phyloP scores from a whole-genome alignment of 305 asterid species.

The Solanum hybrid region DNA sequence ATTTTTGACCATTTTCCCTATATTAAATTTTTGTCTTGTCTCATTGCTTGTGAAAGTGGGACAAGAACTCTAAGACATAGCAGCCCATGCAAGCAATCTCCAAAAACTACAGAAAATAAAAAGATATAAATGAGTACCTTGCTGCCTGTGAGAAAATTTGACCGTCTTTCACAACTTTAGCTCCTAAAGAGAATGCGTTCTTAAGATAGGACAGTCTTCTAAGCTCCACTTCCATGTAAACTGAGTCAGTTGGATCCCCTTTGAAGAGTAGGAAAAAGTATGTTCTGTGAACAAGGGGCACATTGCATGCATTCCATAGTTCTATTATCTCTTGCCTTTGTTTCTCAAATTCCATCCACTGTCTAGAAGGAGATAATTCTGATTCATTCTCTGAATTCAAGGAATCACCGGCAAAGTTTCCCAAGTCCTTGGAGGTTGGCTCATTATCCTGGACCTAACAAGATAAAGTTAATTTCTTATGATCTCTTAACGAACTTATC shows the following conservation, averaged over 20 bases:
- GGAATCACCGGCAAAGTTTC: constrained; percentile 14
- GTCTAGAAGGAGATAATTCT: constrained; percentile 24
- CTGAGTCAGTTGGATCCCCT: constrained; percentile 85
- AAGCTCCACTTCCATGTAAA: constrained; percentile 90
- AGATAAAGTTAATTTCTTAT: neutral
- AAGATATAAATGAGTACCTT: constrained; percentile 29
- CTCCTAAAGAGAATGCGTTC: constrained; percentile 25
- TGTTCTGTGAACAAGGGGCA: constrained; percentile 70
- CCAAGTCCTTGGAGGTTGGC: constrained; percentile 9
- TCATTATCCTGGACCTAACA: constrained; percentile 18
- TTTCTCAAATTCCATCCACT: constrained; percentile 59
- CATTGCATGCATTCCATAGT: constrained; percentile 72
- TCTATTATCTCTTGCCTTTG: constrained; percentile 56
- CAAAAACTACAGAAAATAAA: neutral
- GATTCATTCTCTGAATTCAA: constrained; percentile 8
- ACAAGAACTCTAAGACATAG: neutral
- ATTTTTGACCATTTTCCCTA: neutral
- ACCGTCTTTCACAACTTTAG: constrained; percentile 15
- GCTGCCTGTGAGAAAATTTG: constrained; percentile 26
- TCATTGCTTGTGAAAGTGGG: neutral
- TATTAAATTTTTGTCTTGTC: neutral
- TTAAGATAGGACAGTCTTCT: constrained; percentile 73
- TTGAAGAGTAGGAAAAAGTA: constrained; percentile 70
- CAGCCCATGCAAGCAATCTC: neutral
- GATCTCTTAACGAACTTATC: neutral